phyloP scores from a whole-genome alignment of 73 alveolate genomes.

The Blepharisma stoltei region DNA sequence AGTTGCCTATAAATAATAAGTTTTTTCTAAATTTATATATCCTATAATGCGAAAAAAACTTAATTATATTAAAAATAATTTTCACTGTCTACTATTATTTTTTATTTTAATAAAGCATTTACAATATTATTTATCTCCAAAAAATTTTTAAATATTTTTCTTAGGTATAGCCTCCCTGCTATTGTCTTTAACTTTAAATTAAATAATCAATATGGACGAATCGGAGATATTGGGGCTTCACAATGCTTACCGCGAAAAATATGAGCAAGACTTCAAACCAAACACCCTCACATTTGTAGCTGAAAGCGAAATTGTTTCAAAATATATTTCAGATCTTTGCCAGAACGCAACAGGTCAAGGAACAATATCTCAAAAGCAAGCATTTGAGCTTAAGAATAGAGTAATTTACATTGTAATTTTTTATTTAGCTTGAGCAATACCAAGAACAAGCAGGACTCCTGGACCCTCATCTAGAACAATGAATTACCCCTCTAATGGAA shows the following conservation, averaged over 20 bases:
- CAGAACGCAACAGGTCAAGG: constrained; percentile 14
- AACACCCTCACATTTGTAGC: constrained; percentile 29
- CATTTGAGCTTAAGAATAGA: constrained; percentile 40
- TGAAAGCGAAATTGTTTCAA: constrained; percentile 3
- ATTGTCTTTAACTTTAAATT: no score
- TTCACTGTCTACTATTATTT: no score
- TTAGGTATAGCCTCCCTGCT: no score
- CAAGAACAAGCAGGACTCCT: constrained; percentile 84
- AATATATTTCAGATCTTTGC: constrained; percentile 30
- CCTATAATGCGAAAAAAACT: no score
- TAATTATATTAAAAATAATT: no score
- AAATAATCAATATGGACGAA: constrained; percentile 21
- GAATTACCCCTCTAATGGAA: constrained; percentile 68
- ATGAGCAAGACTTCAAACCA: constrained; percentile 30
- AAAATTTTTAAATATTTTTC: no score
- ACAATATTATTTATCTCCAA: no score
- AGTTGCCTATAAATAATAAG: no score
- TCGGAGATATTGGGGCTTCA: constrained; percentile 21
- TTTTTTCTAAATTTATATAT: no score
- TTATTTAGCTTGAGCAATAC: constrained; percentile 53
- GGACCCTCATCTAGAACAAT: constrained; percentile 69
- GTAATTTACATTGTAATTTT: constrained; percentile 41
- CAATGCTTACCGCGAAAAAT: constrained; percentile 25
- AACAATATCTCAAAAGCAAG: constrained; percentile 28
- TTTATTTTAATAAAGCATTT: no score